These are phyloP conservation scores for Domatiomyces catenatus DNA, from an alignment of 2,329 filamentous ascomycete genomes.

Conservation along the genomic window DNA sequence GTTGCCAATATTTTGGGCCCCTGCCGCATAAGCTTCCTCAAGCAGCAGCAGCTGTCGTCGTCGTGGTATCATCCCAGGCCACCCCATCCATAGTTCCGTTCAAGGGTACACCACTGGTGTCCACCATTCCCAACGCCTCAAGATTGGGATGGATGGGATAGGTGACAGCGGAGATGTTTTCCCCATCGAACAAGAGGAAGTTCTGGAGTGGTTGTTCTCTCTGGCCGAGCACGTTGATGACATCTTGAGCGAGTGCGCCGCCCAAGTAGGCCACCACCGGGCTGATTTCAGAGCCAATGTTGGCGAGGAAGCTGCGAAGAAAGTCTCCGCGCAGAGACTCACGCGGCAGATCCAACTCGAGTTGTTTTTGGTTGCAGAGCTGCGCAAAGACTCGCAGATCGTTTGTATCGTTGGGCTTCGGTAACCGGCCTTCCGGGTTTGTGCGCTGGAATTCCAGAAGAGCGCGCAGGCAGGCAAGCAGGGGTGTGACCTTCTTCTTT, in stretches of 20 bases:
- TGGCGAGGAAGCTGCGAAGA: conserved; percentile 71
- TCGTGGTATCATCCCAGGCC: not conserved
- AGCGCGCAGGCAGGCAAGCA: conserved; percentile 72
- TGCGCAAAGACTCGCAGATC: conserved; percentile 65
- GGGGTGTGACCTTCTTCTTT: conserved; percentile 59
- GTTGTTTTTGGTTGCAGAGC: conserved; percentile 62
- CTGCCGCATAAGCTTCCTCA: not conserved
- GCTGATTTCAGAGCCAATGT: conserved; percentile 67
- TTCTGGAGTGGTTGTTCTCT: conserved; percentile 94
- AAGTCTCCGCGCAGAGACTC: conserved; percentile 56
- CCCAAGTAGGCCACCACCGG: conserved; percentile 82
- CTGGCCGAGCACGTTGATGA: conserved; percentile 86
- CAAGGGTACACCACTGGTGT: conserved; percentile 6
- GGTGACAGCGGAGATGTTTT: conserved; percentile 59
- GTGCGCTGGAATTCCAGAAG: conserved; percentile 71
- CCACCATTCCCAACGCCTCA: conserved; percentile 11
- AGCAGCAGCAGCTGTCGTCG: not conserved
- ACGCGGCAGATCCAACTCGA: conserved; percentile 52
- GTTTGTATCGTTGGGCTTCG: conserved; percentile 37
- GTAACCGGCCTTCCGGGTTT: conserved; percentile 35
- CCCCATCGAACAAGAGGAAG: conserved; percentile 79
- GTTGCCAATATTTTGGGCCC: not conserved
- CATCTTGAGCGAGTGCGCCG: conserved; percentile 82
- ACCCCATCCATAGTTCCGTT: conserved; percentile 1
- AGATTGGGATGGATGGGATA: conserved; percentile 63